Evolutionary conservation across 2,329 filamentous ascomycete genomes (phyloP).

Genomic region (Fusarium sacchari): DNA sequence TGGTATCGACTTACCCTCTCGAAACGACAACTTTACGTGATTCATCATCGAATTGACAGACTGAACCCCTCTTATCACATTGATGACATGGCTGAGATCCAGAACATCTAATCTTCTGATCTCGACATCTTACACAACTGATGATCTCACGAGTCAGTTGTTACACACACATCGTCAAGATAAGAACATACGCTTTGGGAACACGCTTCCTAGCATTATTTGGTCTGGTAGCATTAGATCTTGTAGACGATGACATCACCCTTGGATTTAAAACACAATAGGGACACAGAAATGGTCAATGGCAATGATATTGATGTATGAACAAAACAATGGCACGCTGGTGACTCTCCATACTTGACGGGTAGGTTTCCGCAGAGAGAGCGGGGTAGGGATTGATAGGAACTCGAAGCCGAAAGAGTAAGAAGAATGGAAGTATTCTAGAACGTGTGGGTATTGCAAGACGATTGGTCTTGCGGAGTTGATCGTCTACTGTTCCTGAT

Average conservation of each 20-base stretch:
- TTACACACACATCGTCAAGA: not conserved
- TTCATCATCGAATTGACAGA: constrained; percentile 27
- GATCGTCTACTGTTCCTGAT: constrained; percentile 30
- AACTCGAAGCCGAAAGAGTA: not conserved
- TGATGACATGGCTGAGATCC: constrained; percentile 28
- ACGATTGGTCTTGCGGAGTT: constrained; percentile 18
- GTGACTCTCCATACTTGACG: not conserved
- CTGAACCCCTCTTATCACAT: constrained; percentile 21
- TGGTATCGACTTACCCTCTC: constrained; percentile 2
- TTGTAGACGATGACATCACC: constrained; percentile 19
- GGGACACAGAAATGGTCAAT: not conserved
- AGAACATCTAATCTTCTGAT: constrained; percentile 35
- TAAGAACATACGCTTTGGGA: constrained; percentile 28
- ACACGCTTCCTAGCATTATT: constrained; percentile 25
- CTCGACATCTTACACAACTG: constrained; percentile 33
- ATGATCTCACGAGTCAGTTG: not conserved
- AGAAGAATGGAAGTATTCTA: constrained; percentile 9
- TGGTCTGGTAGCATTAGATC: constrained; percentile 5
- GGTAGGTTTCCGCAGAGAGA: constrained; percentile 3
- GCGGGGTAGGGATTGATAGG: constrained; percentile 21
- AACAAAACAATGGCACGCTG: not conserved
- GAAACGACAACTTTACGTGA: constrained; percentile 32
- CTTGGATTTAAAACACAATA: not conserved
- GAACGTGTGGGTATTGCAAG: constrained; percentile 14
- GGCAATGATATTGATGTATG: constrained; percentile 4